These are phyloP conservation scores for Neopestalotiopsis rosae DNA, from an alignment of 2,329 filamentous ascomycete genomes.

Conservation along the genomic window DNA sequence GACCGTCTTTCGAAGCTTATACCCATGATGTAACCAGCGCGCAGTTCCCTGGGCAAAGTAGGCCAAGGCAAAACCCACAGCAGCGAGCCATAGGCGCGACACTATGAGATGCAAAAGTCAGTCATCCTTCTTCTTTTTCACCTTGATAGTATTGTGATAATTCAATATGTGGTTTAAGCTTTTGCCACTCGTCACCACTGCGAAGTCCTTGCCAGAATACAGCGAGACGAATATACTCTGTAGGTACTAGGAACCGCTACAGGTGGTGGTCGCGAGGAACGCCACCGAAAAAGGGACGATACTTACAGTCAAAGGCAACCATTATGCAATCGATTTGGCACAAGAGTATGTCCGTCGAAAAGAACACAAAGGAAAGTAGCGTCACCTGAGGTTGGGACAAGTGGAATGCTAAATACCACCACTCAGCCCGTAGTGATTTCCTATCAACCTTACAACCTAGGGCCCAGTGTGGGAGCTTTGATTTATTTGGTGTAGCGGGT, in stretches of 20 bases:
- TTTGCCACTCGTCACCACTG: neutral
- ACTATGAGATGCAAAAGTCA: neutral
- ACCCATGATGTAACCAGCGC: slow-evolving; percentile 1
- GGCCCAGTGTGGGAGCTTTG: too few species aligned
- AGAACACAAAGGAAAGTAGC: neutral
- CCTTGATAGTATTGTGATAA: neutral
- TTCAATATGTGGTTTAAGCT: neutral
- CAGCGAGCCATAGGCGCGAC: slow-evolving; percentile 4
- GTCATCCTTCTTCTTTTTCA: neutral
- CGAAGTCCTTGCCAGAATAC: neutral
- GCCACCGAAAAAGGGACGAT: neutral
- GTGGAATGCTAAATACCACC: neutral
- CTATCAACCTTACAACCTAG: neutral
- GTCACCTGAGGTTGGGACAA: too few species aligned
- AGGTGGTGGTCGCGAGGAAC: neutral
- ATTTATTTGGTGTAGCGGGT: too few species aligned
- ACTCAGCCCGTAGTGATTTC: neutral
- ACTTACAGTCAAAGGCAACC: neutral
- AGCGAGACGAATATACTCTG: neutral
- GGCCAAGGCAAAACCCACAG: neutral
- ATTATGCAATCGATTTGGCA: neutral
- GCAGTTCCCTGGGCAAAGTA: neutral
- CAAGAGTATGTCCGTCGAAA: neutral
- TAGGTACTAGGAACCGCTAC: neutral
- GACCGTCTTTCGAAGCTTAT: slow-evolving; percentile 4